Percentiles rank a stretch among this genome's conserved stretches.
Conservation (phyloP, 2,329 filamentous ascomycete genomes). For the Fonsecaea monophora region DNA sequence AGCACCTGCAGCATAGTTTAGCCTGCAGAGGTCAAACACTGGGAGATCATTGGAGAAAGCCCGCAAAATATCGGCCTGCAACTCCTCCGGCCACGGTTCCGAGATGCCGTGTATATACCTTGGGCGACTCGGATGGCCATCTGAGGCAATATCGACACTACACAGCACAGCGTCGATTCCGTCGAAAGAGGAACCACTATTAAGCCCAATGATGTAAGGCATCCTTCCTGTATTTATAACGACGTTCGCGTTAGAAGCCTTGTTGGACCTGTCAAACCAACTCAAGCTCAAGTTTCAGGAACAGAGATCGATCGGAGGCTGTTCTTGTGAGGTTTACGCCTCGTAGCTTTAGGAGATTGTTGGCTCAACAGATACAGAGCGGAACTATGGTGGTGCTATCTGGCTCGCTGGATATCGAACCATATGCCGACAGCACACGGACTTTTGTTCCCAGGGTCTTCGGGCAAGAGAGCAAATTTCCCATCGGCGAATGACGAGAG, state of each 20-base stretch:
- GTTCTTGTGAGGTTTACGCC: not conserved
- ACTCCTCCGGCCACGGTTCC: slow-evolving; percentile 43
- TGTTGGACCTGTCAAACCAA: not conserved
- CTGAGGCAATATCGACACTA: slow-evolving; percentile 41
- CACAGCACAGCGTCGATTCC: slow-evolving; percentile 45
- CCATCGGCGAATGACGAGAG: not conserved
- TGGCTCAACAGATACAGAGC: not conserved
- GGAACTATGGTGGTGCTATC: not conserved
- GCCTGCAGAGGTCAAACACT: slow-evolving; percentile 43
- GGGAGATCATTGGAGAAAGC: slow-evolving; percentile 43
- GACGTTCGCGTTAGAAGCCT: not conserved
- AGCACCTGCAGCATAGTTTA: slow-evolving; percentile 44
- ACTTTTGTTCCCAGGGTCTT: not conserved
- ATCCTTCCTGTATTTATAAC: slow-evolving; percentile 19
- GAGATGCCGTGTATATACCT: slow-evolving; percentile 42
- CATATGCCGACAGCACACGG: not conserved
- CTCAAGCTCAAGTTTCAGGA: not conserved
- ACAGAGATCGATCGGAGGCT: not conserved
- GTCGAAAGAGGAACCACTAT: slow-evolving; percentile 45
- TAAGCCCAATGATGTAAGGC: slow-evolving; percentile 44
- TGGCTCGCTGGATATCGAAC: not conserved
- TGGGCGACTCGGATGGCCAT: slow-evolving; percentile 43
- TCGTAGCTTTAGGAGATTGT: not conserved
- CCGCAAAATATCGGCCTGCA: slow-evolving; percentile 40
- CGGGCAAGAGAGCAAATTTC: not conserved